A percentile compares a stretch with the other conserved stretches of the same genome.
Conservation (phyloP, 1,139 yeast genomes). For the Candida freyschussii region DNA sequence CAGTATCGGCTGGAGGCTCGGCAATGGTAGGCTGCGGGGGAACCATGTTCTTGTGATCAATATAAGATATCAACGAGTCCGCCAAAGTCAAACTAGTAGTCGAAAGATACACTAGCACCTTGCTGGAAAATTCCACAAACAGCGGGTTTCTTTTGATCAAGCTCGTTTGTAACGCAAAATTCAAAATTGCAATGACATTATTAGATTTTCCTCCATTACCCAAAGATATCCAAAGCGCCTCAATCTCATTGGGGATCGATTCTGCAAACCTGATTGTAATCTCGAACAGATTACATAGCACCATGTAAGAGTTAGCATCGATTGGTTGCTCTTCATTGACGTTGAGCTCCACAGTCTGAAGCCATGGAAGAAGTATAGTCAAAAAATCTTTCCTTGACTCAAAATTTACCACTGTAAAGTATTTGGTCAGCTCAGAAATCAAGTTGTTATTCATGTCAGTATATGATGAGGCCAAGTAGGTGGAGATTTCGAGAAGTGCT, state of each 20-base stretch:
- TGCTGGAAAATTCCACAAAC: slow-evolving; percentile 76
- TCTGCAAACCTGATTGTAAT: slow-evolving; percentile 76
- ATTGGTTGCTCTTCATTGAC: slow-evolving; percentile 36
- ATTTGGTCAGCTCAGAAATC: slow-evolving; percentile 69
- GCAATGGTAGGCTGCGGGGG: slow-evolving; percentile 47
- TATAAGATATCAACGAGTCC: slow-evolving; percentile 59
- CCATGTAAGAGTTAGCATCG: slow-evolving; percentile 65
- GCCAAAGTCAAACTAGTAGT: slow-evolving; percentile 57
- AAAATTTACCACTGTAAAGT: slow-evolving; percentile 58
- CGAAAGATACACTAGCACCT: slow-evolving; percentile 72
- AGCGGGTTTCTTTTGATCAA: slow-evolving; percentile 65
- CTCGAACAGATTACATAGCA: slow-evolving; percentile 75
- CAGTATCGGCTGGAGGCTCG: slow-evolving; percentile 26
- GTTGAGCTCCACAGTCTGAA: slow-evolving; percentile 67
- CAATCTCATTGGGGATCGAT: slow-evolving; percentile 77
- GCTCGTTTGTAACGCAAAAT: slow-evolving; percentile 64
- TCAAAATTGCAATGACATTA: slow-evolving; percentile 69
- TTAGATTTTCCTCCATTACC: slow-evolving; percentile 64
- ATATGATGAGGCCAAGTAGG: slow-evolving; percentile 53
- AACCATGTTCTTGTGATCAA: slow-evolving; percentile 84
- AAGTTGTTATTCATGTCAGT: slow-evolving; percentile 55
- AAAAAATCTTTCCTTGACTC: slow-evolving; percentile 70
- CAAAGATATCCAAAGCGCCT: slow-evolving; percentile 90
- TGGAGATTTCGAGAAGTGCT: slow-evolving; percentile 65
- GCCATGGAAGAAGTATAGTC: slow-evolving; percentile 85